Evolutionary conservation across 2,329 filamentous ascomycete species (phyloP), one percentile per base, ranked within the genome.

Genomic region (Emmonsia crescens): DNA sequence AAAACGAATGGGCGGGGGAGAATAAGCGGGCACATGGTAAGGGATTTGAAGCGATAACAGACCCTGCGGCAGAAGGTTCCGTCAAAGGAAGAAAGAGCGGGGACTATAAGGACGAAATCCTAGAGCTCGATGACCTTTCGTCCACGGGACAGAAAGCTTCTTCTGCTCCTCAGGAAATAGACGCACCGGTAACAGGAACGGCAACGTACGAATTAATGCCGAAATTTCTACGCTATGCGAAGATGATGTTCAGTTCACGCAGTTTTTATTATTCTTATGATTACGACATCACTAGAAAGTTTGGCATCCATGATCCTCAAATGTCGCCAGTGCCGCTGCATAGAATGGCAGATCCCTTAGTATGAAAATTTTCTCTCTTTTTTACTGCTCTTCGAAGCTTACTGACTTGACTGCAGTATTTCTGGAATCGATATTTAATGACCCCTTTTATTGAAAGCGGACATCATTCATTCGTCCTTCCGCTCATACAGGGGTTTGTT

Each of bases 191-290:
- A 29, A 65, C 67, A 5, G 64, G 64, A 46, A 67, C 70, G 31
- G 75, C 80, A 21, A 78, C 82, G 4, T 75, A 80, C 60, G 80
- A 79, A 46, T 75, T 97, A 38, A 78, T 96, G 12, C 93, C 93
- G 1, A 96, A 96, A 70, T 80, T 97, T 46, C 75, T 99, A 49
- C 84, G 88, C 48, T 95, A 89, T 38, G 87, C 91, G 1, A 89
- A 89, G 70, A 84, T 97, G 61, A 84, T 96, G 63, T 93, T 96
- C 70, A 86, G 89, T 0, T 91, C 88, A 0, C 83, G 83, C 65
- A 96, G 90, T 72, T 97, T 96, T 74, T 97, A 88, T 78, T 99
- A 93, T 73, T 92, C 92, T 0, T 96, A 99, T 73, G 94, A 99
- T 66, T 83, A 93, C 71, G 92, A 99, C 72, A 83, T 99, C 58